These are phyloP conservation scores for Lotus japonicus DNA, from an alignment of 306 rosid genomes.

Conservation along the genomic window DNA sequence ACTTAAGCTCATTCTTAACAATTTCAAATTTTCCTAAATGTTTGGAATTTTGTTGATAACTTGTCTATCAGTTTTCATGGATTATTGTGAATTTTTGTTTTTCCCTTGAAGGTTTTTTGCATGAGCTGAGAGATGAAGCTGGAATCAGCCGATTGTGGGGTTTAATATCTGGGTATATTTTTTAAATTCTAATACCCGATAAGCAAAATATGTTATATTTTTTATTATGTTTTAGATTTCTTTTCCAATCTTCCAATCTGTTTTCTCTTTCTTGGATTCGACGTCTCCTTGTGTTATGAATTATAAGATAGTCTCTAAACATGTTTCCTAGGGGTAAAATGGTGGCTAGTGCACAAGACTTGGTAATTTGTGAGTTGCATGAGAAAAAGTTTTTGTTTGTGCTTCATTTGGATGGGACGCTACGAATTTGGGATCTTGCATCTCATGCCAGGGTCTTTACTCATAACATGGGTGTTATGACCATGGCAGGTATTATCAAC, in stretches of 20 bases:
- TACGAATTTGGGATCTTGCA: slow-evolving; percentile 82
- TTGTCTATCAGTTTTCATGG: background rate
- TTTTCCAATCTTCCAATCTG: background rate
- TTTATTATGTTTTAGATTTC: background rate
- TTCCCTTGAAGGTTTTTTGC: slow-evolving; percentile 38
- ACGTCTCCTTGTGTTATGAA: background rate
- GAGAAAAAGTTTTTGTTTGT: slow-evolving; percentile 68
- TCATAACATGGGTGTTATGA: slow-evolving; percentile 43
- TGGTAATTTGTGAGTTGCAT: slow-evolving; percentile 51
- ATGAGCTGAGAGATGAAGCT: slow-evolving; percentile 80
- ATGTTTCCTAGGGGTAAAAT: slow-evolving; percentile 65
- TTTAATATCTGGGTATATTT: slow-evolving; percentile 65
- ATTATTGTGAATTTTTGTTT: slow-evolving; percentile 24
- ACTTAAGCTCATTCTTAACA: background rate
- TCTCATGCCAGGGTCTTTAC: slow-evolving; percentile 48
- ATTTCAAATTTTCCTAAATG: slow-evolving; percentile 1
- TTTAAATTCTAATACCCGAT: background rate
- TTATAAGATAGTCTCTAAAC: slow-evolving; percentile 8
- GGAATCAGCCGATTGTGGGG: slow-evolving; percentile 91
- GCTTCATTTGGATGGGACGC: slow-evolving; percentile 73
- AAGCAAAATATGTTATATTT: background rate
- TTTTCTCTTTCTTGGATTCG: slow-evolving; percentile 10
- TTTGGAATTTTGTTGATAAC: background rate
- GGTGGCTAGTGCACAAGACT: slow-evolving; percentile 67
- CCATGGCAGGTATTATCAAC: slow-evolving; percentile 50